Evolutionary conservation across 768 basidiomycete species (phyloP).

Genomic region (Agaricus bisporus): DNA sequence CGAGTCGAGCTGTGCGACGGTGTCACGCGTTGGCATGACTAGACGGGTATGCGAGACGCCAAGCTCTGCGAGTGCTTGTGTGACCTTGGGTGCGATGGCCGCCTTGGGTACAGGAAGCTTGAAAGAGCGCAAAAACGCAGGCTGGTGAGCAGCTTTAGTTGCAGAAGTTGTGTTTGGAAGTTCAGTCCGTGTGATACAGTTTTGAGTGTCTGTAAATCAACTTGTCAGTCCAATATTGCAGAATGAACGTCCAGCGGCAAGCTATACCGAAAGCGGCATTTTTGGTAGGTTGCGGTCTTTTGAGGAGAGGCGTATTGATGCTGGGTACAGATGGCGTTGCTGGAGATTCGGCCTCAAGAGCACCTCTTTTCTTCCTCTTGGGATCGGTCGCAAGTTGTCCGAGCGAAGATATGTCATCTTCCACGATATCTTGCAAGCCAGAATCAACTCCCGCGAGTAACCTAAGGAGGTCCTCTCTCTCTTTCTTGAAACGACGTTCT

Average conservation of each 20-base stretch:
- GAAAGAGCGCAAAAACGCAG: constrained; percentile 80
- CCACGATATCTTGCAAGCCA: constrained; percentile 68
- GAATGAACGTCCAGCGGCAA: neutral
- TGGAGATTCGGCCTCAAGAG: constrained; percentile 41
- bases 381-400: constrained; percentile 41
- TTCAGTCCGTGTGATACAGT: constrained; percentile 73
- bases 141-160: constrained; percentile 73
- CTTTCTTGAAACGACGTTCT: constrained; percentile 81
- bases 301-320: constrained; percentile 27
- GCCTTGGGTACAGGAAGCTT: constrained; percentile 80
- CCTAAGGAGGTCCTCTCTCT: constrained; percentile 82
- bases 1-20: constrained; percentile 65
- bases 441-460: constrained; percentile 84
- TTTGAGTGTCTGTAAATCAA: constrained; percentile 44
- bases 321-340: constrained; percentile 36
- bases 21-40: constrained; percentile 92
- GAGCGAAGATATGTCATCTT: constrained; percentile 55
- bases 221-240: neutral
- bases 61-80: constrained; percentile 70
- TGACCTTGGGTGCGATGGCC: constrained; percentile 67
- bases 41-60: constrained; percentile 67
- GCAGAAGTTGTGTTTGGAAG: constrained; percentile 42
- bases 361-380: constrained; percentile 52
- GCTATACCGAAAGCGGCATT: constrained; percentile 52
- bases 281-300: constrained; percentile 43